phyloP scores from a whole-genome alignment of 2,329 filamentous ascomycete species.

The Neodidymelliopsis sp. region DNA sequence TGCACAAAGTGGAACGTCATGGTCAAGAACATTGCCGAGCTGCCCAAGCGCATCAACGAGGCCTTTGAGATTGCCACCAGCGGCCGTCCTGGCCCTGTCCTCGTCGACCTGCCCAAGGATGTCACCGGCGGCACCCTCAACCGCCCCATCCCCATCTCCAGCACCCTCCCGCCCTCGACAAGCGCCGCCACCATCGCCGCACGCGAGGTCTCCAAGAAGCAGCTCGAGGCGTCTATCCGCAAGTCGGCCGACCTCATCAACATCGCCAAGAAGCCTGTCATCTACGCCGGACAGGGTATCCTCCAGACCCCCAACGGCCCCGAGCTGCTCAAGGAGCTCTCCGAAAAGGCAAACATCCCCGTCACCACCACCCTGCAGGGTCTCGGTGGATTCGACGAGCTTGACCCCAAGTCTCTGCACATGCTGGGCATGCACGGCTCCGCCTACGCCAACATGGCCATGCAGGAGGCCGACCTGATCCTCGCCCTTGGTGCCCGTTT shows the following conservation, averaged over 20 bases:
- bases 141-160: conserved; percentile 81
- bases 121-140: conserved; percentile 86
- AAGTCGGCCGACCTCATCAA: conserved; percentile 86
- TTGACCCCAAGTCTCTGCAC: conserved; percentile 91
- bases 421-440: conserved; percentile 99
- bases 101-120: conserved; percentile 96
- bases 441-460: conserved; percentile 96
- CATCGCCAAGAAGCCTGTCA: conserved; percentile 88
- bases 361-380: conserved; percentile 96
- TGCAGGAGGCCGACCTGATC: conserved; percentile 96
- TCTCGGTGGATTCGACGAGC: conserved; percentile 89
- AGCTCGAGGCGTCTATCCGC: conserved; percentile 75
- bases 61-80: conserved; percentile 97
- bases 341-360: conserved; percentile 89
- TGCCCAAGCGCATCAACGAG: conserved; percentile 94
- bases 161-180: conserved; percentile 76
- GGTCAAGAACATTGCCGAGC: conserved; percentile 93
- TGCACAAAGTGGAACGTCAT: conserved; percentile 99
- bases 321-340: conserved; percentile 80
- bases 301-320: conserved; percentile 81
- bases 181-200: conserved; percentile 87
- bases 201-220: conserved; percentile 73
- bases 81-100: conserved; percentile 89
- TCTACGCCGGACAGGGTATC: conserved; percentile 93
- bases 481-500: conserved; percentile 93